Evolutionary conservation across 2,329 filamentous ascomycete genomes (phyloP).

Genomic region (Cladosporium austrohemisphaericum): DNA sequence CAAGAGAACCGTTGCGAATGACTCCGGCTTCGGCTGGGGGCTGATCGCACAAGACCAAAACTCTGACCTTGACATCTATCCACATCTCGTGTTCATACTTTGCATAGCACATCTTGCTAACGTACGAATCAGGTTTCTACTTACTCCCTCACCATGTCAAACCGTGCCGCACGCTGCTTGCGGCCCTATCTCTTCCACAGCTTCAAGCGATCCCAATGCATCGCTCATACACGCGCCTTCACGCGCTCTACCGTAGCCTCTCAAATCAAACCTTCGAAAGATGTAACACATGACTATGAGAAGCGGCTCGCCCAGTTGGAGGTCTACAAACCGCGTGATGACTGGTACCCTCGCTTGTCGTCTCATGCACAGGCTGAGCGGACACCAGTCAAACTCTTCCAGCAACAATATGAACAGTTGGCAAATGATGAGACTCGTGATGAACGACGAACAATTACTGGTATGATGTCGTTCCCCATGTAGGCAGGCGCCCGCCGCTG

Average conservation of each 20-base stretch:
- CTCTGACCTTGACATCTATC: constrained; percentile 50
- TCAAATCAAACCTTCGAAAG: constrained; percentile 27
- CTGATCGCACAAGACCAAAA: constrained; percentile 47
- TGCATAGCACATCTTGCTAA: neutral
- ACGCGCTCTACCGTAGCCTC: constrained; percentile 11
- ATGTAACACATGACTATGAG: constrained; percentile 39
- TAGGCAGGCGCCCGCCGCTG: constrained; percentile 12
- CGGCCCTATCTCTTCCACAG: constrained; percentile 53
- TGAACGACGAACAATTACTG: constrained; percentile 3
- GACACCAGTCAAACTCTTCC: constrained; percentile 18
- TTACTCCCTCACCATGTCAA: constrained; percentile 24
- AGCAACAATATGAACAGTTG: constrained; percentile 30
- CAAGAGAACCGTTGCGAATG: constrained; percentile 67
- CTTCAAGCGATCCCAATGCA: constrained; percentile 22
- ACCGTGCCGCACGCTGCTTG: constrained; percentile 48
- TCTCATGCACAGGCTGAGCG: constrained; percentile 20
- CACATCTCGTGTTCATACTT: neutral
- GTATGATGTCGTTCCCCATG: constrained; percentile 1
- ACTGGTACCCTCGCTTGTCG: constrained; percentile 54
- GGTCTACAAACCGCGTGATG: constrained; percentile 45
- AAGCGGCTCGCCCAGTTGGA: constrained; percentile 54
- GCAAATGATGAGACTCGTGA: constrained; percentile 16
- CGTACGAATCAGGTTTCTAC: neutral
- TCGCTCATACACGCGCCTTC: constrained; percentile 51
- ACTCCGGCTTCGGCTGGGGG: constrained; percentile 47